phyloP scores from a whole-genome alignment of 2,329 filamentous ascomycete species.

The Cladobotryum protrusum region DNA sequence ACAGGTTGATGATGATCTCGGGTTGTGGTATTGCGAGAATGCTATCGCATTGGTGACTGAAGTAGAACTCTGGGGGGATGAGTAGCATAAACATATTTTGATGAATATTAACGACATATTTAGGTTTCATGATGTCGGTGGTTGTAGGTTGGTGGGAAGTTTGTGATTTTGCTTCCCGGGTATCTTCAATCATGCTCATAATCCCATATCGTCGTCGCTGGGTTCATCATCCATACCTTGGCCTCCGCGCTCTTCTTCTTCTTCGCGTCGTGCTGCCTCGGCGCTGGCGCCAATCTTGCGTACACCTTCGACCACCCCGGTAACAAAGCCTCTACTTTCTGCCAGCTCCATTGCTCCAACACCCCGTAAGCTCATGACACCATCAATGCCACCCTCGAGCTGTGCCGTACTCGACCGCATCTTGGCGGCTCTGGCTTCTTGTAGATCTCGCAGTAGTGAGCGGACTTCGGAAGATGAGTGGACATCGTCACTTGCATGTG shows the following conservation, averaged over 20 bases:
- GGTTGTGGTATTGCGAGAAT: no score
- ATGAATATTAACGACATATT: no score
- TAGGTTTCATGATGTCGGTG: no score
- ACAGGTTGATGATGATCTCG: no score
- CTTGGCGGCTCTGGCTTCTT: slow-evolving; percentile 86
- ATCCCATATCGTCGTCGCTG: slow-evolving; percentile 46
- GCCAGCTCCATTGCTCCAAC: slow-evolving; percentile 91
- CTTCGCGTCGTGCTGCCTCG: slow-evolving; percentile 70
- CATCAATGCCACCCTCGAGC: slow-evolving; percentile 63
- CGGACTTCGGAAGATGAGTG: slow-evolving; percentile 66
- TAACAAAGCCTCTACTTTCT: slow-evolving; percentile 77
- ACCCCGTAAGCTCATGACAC: slow-evolving; percentile 63
- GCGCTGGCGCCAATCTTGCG: slow-evolving; percentile 75
- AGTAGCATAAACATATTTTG: no score
- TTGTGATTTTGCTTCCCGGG: background rate
- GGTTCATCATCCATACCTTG: slow-evolving; percentile 58
- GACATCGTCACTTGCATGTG: slow-evolving; percentile 79
- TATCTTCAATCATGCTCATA: background rate
- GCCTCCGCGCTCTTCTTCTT: slow-evolving; percentile 61
- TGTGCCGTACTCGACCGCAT: slow-evolving; percentile 68
- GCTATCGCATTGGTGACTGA: no score
- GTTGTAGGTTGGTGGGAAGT: no score
- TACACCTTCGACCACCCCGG: slow-evolving; percentile 80
- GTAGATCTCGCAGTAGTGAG: slow-evolving; percentile 68
- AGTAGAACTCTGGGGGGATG: no score